These are phyloP conservation scores for Mucor ambiguus DNA, from an alignment of 371 early-diverging fungal species.

Conservation along the genomic window DNA sequence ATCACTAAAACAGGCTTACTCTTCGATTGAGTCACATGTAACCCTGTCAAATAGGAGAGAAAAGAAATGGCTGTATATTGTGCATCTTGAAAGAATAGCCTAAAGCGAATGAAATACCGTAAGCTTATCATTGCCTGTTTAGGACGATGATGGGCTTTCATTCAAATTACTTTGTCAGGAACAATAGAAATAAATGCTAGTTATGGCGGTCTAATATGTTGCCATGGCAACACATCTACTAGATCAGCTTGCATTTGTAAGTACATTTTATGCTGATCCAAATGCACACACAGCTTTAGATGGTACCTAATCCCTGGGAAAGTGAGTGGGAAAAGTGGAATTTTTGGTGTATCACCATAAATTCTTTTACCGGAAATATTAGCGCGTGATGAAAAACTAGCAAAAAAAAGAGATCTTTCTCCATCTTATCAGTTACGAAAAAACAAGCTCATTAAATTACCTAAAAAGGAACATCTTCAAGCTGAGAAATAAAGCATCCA, in stretches of 20 bases:
- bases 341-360: background rate
- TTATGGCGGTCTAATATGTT: background rate
- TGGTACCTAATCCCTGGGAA: constrained; percentile 16
- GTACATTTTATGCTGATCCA: too few relatives aligned
- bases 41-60: constrained; percentile 25
- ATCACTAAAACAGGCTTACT: constrained; percentile 15
- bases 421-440: constrained; percentile 23
- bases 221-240: background rate
- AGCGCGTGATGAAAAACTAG: constrained; percentile 28
- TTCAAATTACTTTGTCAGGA: background rate
- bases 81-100: background rate
- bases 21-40: constrained; percentile 23
- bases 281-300: background rate
- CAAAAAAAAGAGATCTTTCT: constrained; percentile 5
- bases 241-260: background rate
- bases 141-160: background rate
- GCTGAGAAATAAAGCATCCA: constrained; percentile 3
- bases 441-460: background rate
- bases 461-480: background rate
- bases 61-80: constrained; percentile 5
- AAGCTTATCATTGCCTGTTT: constrained; percentile 23
- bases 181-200: background rate
- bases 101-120: constrained; percentile 19
- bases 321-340: constrained; percentile 20
- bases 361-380: constrained; percentile 3